These are phyloP conservation scores for Theobroma grandiflorum DNA, from an alignment of 441 rosid species.

Conservation along the genomic window DNA sequence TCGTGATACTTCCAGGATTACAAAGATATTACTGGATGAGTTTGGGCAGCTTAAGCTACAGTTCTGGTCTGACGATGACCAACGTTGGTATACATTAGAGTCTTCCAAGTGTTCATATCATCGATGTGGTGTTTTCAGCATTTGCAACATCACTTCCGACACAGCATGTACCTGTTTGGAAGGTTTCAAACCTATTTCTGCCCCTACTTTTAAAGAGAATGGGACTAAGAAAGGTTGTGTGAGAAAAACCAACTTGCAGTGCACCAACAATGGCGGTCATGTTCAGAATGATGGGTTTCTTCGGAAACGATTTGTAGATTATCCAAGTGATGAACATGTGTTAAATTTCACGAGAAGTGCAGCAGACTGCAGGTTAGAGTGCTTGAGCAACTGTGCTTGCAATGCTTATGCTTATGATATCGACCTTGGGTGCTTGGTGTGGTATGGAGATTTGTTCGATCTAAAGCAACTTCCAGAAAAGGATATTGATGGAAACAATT, in stretches of 20 bases:
- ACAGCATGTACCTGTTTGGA: not conserved
- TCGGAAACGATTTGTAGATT: not conserved
- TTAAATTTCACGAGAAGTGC: not conserved
- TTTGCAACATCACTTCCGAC: conserved; percentile 1
- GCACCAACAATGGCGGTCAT: not conserved
- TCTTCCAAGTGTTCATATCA: not conserved
- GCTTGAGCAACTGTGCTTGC: not conserved
- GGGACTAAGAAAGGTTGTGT: not conserved
- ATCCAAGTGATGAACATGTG: not conserved
- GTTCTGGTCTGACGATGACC: conserved; percentile 11
- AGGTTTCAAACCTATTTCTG: not conserved
- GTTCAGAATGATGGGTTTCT: not conserved
- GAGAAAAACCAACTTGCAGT: conserved; percentile 10
- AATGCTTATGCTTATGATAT: not conserved
- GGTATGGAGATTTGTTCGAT: not conserved
- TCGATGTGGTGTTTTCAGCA: conserved; percentile 3
- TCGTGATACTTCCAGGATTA: not conserved
- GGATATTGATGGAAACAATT: not conserved
- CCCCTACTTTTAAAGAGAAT: not conserved
- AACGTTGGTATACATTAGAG: not conserved
- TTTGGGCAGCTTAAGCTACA: conserved; percentile 18
- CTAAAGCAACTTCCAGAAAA: not conserved
- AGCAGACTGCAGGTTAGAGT: not conserved
- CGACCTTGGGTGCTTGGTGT: not conserved
- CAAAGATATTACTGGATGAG: not conserved